Evolutionary conservation across 495 filamentous ascomycete genomes (phyloP).

Genomic region (Cercophora scortea): DNA sequence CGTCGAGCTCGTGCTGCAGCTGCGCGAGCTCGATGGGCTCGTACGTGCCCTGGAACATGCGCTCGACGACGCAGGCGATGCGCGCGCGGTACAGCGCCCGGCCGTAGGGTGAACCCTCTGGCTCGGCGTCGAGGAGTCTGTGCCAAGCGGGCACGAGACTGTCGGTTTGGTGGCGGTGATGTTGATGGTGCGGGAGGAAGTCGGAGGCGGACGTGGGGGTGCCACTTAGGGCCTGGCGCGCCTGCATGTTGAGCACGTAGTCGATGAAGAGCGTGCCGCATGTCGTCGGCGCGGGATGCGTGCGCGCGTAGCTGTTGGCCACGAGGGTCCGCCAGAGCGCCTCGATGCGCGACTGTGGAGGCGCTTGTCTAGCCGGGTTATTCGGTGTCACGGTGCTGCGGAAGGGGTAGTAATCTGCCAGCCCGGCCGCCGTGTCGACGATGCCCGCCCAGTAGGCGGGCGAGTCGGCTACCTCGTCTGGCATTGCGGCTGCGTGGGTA

Average conservation of each 20-base stretch:
- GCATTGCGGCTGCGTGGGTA: conserved; percentile 1
- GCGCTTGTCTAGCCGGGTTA: not conserved
- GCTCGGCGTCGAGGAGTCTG: conserved; percentile 3
- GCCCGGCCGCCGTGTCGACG: not conserved
- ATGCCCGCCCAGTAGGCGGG: conserved; percentile 5
- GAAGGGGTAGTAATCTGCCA: not conserved
- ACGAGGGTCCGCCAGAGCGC: conserved; percentile 9
- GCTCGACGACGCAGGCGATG: conserved; percentile 3
- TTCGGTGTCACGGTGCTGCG: not conserved
- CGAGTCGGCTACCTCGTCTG: conserved; percentile 1
- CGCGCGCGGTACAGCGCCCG: conserved; percentile 1
- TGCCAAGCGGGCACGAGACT: not conserved
- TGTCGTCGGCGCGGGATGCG: conserved; percentile 1
- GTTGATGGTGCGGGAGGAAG: conserved; percentile 3
- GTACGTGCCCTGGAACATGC: conserved; percentile 3
- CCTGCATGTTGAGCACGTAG: conserved; percentile 9
- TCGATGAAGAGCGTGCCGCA: conserved; percentile 2
- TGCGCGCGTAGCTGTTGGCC: conserved; percentile 1
- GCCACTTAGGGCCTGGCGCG: not conserved
- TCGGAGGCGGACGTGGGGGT: not conserved
- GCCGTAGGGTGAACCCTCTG: conserved; percentile 4
- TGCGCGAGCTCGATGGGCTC: conserved; percentile 1
- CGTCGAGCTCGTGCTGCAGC: conserved; percentile 10
- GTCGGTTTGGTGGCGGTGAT: not conserved
- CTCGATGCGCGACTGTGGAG: conserved; percentile 1